Evolutionary conservation across 805 yeast species (phyloP).

Genomic region (Saccharomycopsis capsularis): DNA sequence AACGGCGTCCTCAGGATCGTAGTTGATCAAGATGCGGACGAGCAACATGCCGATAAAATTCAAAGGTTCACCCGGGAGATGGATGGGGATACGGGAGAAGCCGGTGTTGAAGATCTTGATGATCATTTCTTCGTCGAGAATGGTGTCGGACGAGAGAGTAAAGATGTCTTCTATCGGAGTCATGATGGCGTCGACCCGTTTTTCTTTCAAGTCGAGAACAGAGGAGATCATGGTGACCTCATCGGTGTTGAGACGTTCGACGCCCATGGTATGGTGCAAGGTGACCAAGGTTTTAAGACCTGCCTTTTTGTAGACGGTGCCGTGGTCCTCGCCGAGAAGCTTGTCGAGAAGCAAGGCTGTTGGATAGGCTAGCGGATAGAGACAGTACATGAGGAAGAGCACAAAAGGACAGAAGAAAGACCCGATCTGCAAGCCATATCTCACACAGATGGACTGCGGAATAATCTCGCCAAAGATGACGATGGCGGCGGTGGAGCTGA

Average conservation of each 20-base stretch:
- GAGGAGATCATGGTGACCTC: slow-evolving; percentile 95
- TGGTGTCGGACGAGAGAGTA: slow-evolving; percentile 76
- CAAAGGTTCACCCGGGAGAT: slow-evolving; percentile 78
- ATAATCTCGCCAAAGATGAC: slow-evolving; percentile 95
- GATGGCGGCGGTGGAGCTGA: slow-evolving; percentile 84
- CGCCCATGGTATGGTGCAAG: slow-evolving; percentile 86
- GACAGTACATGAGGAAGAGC: slow-evolving; percentile 68
- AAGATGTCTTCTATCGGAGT: slow-evolving; percentile 88
- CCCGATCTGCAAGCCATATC: slow-evolving; percentile 89
- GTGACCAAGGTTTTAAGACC: slow-evolving; percentile 93
- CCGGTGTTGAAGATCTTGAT: slow-evolving; percentile 92
- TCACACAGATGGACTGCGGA: slow-evolving; percentile 88
- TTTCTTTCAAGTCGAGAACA: slow-evolving; percentile 88
- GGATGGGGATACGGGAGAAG: slow-evolving; percentile 90
- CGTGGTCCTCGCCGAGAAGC: slow-evolving; percentile 90
- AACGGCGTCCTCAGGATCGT: slow-evolving; percentile 92
- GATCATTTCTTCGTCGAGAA: slow-evolving; percentile 76
- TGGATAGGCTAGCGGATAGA: slow-evolving; percentile 93
- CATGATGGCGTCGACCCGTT: slow-evolving; percentile 81
- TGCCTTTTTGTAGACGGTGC: slow-evolving; percentile 85
- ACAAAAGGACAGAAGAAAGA: slow-evolving; percentile 89
- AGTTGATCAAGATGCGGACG: slow-evolving; percentile 85
- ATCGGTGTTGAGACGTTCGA: slow-evolving; percentile 81
- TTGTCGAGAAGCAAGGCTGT: slow-evolving; percentile 74
- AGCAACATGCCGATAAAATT: slow-evolving; percentile 93